Evolutionary conservation across 441 rosid species (phyloP).

Genomic region (Lepidium campestre): DNA sequence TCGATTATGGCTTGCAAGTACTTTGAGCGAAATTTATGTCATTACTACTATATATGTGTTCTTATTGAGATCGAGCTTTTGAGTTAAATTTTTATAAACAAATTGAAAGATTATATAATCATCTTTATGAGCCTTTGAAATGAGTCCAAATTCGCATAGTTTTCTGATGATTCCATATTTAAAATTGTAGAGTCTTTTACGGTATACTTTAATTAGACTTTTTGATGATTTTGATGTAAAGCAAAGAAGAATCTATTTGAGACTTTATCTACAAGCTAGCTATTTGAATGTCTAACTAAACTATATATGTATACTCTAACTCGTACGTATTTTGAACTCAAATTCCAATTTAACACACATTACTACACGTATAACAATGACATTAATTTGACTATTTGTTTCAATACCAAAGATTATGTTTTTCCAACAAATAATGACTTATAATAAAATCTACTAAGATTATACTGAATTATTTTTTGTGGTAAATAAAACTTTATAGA

Average conservation of each 20-base stretch:
- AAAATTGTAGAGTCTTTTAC: conserved; percentile 21
- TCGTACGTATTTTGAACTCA: conserved; percentile 10
- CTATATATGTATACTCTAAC: conserved; percentile 1
- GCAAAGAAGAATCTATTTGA: conserved; percentile 28
- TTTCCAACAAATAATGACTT: too few species aligned
- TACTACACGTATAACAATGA: not conserved
- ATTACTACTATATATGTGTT: not conserved
- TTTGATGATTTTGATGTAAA: conserved; percentile 35
- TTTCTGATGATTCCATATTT: conserved; percentile 23
- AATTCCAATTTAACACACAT: conserved; percentile 1
- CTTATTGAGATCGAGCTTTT: not conserved
- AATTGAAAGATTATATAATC: not conserved
- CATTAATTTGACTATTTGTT: not conserved
- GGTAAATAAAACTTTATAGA: not conserved
- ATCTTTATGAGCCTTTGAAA: not conserved
- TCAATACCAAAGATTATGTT: not conserved
- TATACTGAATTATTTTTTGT: not conserved
- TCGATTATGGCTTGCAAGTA: not conserved
- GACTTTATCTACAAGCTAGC: conserved; percentile 29
- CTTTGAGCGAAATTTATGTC: not conserved
- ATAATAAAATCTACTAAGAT: not conserved
- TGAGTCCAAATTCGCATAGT: conserved; percentile 20
- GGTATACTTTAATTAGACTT: conserved; percentile 29
- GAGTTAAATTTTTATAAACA: not conserved
- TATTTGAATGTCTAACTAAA: conserved; percentile 24